These are phyloP conservation scores for Populus nigra DNA, from an alignment of 345 rosid genomes.

Conservation along the genomic window DNA sequence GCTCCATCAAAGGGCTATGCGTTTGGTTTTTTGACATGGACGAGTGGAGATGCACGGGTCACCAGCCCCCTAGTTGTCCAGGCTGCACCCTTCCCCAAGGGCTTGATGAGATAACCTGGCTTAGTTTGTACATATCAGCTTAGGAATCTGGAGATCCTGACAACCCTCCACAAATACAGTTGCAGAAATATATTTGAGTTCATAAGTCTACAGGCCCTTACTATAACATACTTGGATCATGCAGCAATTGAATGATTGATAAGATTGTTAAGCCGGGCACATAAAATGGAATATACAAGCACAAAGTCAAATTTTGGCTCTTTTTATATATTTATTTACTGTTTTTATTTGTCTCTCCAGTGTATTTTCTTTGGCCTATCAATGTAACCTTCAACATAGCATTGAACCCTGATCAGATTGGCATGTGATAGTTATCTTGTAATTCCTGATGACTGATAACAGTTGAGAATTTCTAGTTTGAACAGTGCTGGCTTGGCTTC, in stretches of 20 bases:
- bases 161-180: background rate
- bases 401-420: background rate
- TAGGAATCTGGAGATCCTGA: constrained; percentile 2
- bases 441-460: background rate
- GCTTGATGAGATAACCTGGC: constrained; percentile 28
- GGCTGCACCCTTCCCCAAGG: constrained; percentile 28
- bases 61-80: constrained; percentile 46
- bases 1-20: constrained; percentile 43
- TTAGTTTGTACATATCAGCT: constrained; percentile 6
- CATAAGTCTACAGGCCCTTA: background rate
- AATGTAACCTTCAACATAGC: background rate
- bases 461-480: background rate
- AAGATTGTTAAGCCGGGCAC: background rate
- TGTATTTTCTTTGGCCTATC: background rate
- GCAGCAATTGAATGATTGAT: background rate
- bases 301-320: background rate
- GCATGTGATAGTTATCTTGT: background rate
- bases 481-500: background rate
- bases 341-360: background rate
- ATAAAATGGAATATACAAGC: background rate
- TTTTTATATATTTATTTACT: background rate
- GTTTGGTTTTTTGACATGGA: constrained; percentile 54
- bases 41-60: constrained; percentile 29
- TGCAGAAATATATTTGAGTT: background rate
- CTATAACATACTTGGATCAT: background rate